Percentiles rank a stretch among this genome's conserved stretches.
These are phyloP conservation scores for Letharia columbiana DNA, from an alignment of 495 filamentous ascomycete genomes.

Conservation along the genomic window DNA sequence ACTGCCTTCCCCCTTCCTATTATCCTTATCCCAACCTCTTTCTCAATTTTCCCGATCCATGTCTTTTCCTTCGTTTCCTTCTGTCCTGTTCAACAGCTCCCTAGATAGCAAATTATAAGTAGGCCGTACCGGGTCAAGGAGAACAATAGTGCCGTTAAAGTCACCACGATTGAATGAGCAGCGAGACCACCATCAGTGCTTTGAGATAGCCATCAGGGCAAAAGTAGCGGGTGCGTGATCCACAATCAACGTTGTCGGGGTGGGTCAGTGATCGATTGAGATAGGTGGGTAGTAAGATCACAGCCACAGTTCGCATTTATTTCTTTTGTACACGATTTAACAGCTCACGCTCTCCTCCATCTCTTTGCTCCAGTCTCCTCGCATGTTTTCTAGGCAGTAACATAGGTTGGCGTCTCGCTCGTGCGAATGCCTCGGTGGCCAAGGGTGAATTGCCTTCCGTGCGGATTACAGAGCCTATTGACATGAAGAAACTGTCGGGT, in stretches of 20 bases:
- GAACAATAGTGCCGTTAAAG: background rate
- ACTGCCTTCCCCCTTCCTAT: background rate
- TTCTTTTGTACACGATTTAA: background rate
- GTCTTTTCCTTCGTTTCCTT: background rate
- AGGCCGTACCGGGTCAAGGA: background rate
- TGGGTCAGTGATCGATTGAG: background rate
- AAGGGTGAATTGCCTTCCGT: conserved; percentile 63
- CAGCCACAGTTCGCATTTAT: background rate
- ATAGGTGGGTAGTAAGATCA: background rate
- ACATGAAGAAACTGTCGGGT: conserved; percentile 85
- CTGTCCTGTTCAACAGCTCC: background rate
- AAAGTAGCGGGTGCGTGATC: background rate
- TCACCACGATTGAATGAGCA: background rate
- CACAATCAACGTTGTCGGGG: background rate
- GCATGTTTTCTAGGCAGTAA: conserved; percentile 44
- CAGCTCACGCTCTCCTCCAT: background rate
- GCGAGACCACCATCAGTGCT: background rate
- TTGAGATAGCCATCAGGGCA: background rate
- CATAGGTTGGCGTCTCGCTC: conserved; percentile 50
- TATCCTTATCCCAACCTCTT: background rate
- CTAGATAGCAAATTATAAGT: background rate
- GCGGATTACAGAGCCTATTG: conserved; percentile 90
- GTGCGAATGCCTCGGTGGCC: conserved; percentile 51
- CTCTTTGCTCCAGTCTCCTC: conserved; percentile 5
- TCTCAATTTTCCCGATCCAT: background rate